Conservation (phyloP, 495 filamentous ascomycete species). For the Glonium stellatum region DNA sequence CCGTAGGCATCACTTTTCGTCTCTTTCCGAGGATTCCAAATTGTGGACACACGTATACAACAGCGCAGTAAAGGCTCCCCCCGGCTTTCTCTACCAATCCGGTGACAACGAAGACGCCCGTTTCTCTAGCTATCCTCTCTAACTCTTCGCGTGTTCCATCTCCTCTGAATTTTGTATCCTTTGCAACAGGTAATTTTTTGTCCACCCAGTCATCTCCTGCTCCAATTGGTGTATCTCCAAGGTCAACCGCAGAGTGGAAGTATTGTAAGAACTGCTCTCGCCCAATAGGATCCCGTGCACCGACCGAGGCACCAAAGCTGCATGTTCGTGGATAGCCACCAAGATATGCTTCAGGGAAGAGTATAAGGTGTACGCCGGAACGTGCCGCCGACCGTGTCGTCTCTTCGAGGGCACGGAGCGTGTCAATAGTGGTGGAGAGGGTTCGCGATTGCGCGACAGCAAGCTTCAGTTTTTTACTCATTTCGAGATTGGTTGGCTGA, state of each 20-base stretch:
- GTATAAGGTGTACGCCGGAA: conserved; percentile 62
- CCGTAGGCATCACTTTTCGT: conserved; percentile 93
- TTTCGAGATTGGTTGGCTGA: conserved; percentile 11
- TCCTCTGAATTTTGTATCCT: conserved; percentile 46
- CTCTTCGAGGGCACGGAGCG: conserved; percentile 55
- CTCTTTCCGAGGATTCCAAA: conserved; percentile 74
- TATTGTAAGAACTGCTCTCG: conserved; percentile 80
- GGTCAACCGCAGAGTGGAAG: conserved; percentile 69
- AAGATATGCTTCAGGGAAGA: conserved; percentile 90
- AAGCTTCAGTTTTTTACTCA: conserved; percentile 53
- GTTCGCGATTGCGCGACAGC: conserved; percentile 75
- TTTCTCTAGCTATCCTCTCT: conserved; percentile 65
- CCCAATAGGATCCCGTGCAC: conserved; percentile 57
- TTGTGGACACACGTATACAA: conserved; percentile 72
- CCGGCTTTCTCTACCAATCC: conserved; percentile 75
- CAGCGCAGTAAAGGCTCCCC: conserved; percentile 78
- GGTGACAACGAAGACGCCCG: conserved; percentile 70
- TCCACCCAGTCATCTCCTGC: conserved; percentile 68
- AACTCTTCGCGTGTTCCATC: conserved; percentile 81
- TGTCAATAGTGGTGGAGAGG: conserved; percentile 53
- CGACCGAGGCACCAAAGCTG: conserved; percentile 67
- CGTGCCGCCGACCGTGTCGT: conserved; percentile 47
- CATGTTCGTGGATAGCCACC: conserved; percentile 89
- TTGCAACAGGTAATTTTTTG: conserved; percentile 49
- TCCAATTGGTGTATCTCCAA: conserved; percentile 76